Conservation (phyloP, 2,329 filamentous ascomycete species). For the Biscogniauxia sp. region DNA sequence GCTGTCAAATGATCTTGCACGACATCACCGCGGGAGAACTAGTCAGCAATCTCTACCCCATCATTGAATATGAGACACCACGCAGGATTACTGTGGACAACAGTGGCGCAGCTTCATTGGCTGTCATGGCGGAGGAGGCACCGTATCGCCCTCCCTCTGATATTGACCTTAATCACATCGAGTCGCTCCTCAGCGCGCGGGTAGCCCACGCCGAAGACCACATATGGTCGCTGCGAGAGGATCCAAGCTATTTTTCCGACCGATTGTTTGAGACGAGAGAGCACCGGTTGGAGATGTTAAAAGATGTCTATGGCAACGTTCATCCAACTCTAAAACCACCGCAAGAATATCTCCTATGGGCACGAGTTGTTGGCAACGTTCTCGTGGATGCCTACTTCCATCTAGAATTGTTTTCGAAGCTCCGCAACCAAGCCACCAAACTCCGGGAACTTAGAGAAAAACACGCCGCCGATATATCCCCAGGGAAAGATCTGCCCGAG, state of each 20-base stretch:
- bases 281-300: conserved; percentile 44
- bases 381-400: conserved; percentile 33
- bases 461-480: conserved; percentile 32
- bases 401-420: conserved; percentile 39
- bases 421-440: conserved; percentile 32
- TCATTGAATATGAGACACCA: too few species aligned
- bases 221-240: conserved; percentile 54
- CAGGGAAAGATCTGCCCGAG: conserved; percentile 35
- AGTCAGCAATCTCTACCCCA: too few species aligned
- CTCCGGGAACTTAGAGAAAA: conserved; percentile 32
- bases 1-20: conserved; percentile 47
- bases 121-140: conserved; percentile 44
- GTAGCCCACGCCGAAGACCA: conserved; percentile 48
- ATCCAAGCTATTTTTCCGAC: conserved; percentile 55
- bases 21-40: conserved; percentile 37
- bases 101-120: conserved; percentile 37
- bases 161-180: conserved; percentile 45
- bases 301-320: conserved; percentile 34
- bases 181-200: conserved; percentile 42
- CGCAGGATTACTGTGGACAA: too few species aligned
- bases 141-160: conserved; percentile 50
- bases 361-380: conserved; percentile 35
- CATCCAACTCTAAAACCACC: conserved; percentile 25
- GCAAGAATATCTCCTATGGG: conserved; percentile 35
- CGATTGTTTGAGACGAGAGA: conserved; percentile 41